These are phyloP conservation scores for Russula dissimulans DNA, from an alignment of 768 basidiomycete species.

Conservation along the genomic window DNA sequence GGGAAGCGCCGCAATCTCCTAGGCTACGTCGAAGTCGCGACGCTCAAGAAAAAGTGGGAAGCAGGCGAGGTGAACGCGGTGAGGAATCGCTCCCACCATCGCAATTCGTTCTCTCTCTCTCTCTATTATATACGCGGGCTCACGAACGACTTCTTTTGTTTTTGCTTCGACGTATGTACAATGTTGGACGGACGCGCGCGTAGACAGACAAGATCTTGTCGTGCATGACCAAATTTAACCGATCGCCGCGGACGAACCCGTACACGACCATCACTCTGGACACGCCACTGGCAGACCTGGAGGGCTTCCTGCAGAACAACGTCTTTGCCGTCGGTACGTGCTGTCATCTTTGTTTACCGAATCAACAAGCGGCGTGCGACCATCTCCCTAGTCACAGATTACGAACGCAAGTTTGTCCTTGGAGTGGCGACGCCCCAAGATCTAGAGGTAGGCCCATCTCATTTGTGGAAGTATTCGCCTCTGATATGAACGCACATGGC, in stretches of 20 bases:
- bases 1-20: slow-evolving; percentile 62
- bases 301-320: slow-evolving; percentile 62
- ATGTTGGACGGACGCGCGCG: background rate
- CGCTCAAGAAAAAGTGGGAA: slow-evolving; percentile 72
- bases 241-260: slow-evolving; percentile 44
- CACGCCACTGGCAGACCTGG: slow-evolving; percentile 73
- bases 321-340: slow-evolving; percentile 66
- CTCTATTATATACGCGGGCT: background rate
- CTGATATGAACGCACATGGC: slow-evolving; percentile 20
- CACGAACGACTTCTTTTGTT: background rate
- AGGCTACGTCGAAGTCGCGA: slow-evolving; percentile 75
- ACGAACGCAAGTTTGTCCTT: slow-evolving; percentile 71
- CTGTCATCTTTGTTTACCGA: background rate
- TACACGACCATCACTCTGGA: slow-evolving; percentile 77
- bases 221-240: slow-evolving; percentile 69
- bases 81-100: slow-evolving; percentile 20
- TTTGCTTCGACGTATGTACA: no score
- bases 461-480: background rate
- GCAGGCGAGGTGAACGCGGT: slow-evolving; percentile 63
- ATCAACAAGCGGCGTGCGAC: background rate
- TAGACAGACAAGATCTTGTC: slow-evolving; percentile 63
- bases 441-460: slow-evolving; percentile 35
- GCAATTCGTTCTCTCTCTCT: no score
- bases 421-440: slow-evolving; percentile 73
- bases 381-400: slow-evolving; percentile 61